Base-by-base conservation (phyloP, 2,329 filamentous ascomycete species). In the Elsinoe necatrix region DNA sequence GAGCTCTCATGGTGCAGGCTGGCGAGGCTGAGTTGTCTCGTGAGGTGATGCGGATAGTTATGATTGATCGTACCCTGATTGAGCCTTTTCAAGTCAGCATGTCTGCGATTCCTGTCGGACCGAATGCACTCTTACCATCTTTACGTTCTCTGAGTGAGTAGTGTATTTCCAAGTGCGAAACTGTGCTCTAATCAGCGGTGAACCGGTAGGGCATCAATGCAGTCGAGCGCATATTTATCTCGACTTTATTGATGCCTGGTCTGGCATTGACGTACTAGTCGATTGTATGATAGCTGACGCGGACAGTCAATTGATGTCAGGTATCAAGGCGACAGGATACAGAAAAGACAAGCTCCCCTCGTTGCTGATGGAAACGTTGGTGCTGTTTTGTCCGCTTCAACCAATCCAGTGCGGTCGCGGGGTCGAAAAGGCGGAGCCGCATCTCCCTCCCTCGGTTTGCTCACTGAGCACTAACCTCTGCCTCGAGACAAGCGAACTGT, bases 11-110 rank as follows among this genome's bases (percentile, higher is more conserved):
- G 45, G 29, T 34, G 34, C 27, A 18, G 27, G 37, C 37, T 35
- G 27, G 37, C 37, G 41, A 18, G 34, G 27, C 43, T 41, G 37
- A 52, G 34, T 34, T 45, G 51, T 52, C 55, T 55, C 54, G n/a
- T 47, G 54, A 55, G 55, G 42, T 51, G 20, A 27, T 21, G 20
- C 18, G 45, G 55, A 39, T 58, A 48, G 25, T 56, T 45, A 58
- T 52, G 52, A 39, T 59, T 58, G 50, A 37, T 57, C 25, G 51
- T 72, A 73, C 71, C 71, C 71, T 59, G 71, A 73, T 70, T 71
- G 68, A 69, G 71, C 71, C 71, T 73, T 37, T 29, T n/a, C 18
- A 25, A 21, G 20, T 52, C 31, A 52, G 31, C 34, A 50, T 14
- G 21, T 18, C 7, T 43, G 20, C 29, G 8, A 16, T 16, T 6